A percentile compares a stretch with the other conserved stretches of the same genome.
These are phyloP conservation scores for Yarrowia alimentaria DNA, from an alignment of 805 yeast species.

Conservation along the genomic window DNA sequence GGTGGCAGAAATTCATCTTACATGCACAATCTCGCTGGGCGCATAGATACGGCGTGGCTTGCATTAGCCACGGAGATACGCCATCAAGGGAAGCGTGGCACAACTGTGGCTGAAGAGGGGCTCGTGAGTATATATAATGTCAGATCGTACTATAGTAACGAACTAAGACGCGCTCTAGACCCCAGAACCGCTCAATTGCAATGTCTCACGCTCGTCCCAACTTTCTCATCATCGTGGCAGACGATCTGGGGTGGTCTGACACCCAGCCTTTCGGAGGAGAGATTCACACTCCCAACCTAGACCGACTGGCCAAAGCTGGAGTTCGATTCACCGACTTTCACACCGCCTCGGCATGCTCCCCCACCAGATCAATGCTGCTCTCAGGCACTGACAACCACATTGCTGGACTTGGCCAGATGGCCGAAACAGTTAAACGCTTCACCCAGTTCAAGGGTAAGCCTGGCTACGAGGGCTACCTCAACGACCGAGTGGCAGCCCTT, in stretches of 20 bases:
- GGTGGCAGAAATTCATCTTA: too few species aligned
- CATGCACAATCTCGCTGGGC: too few species aligned
- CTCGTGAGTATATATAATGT: neutral
- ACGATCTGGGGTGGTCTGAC: constrained; percentile 61
- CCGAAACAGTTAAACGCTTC: constrained; percentile 44
- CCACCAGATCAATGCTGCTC: constrained; percentile 58
- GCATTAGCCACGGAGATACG: constrained; percentile 16
- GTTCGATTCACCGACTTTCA: constrained; percentile 57
- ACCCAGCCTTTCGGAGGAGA: constrained; percentile 51
- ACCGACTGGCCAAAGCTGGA: constrained; percentile 47
- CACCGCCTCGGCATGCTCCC: constrained; percentile 63
- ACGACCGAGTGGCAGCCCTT: constrained; percentile 51
- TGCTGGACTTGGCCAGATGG: constrained; percentile 62
- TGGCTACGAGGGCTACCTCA: constrained; percentile 57
- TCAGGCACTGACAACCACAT: constrained; percentile 62
- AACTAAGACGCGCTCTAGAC: neutral
- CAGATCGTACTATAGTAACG: neutral
- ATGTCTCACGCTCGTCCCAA: too few species aligned
- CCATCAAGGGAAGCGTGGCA: constrained; percentile 12
- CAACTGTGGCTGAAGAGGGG: constrained; percentile 16
- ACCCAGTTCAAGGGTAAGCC: constrained; percentile 47
- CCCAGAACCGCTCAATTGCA: too few species aligned
- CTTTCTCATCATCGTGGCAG: constrained; percentile 55
- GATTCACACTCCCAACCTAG: constrained; percentile 54
- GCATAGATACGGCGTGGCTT: constrained; percentile 26